Evolutionary conservation across 352 stramenopile genomes (phyloP).

Genomic region (Phytophthora hybrid): DNA sequence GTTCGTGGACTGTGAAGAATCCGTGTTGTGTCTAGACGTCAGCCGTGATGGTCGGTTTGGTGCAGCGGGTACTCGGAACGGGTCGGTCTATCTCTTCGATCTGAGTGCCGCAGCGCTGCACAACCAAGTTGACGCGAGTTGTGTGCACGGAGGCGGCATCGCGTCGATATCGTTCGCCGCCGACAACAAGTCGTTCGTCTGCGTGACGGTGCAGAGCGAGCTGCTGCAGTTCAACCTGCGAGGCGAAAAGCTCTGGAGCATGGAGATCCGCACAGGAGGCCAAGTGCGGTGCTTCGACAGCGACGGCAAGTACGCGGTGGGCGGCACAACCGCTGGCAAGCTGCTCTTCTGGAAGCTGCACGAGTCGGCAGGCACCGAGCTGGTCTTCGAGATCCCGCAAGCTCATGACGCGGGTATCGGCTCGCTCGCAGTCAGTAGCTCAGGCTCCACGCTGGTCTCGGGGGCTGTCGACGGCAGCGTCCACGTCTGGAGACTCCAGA

Average conservation of each 20-base stretch:
- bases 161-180: constrained; percentile 62
- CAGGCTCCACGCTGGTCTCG: constrained; percentile 67
- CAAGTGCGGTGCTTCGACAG: constrained; percentile 78
- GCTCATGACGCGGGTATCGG: constrained; percentile 74
- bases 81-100: constrained; percentile 63
- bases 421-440: constrained; percentile 60
- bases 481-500: constrained; percentile 61
- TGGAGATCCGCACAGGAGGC: constrained; percentile 59
- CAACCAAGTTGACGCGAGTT: constrained; percentile 49
- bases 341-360: constrained; percentile 80
- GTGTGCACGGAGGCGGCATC: constrained; percentile 47
- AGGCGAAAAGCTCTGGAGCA: constrained; percentile 56
- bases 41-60: constrained; percentile 61
- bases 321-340: constrained; percentile 65
- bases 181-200: constrained; percentile 65
- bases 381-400: constrained; percentile 69
- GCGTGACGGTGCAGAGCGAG: constrained; percentile 77
- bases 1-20: constrained; percentile 71
- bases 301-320: constrained; percentile 75
- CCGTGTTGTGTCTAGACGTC: constrained; percentile 72
- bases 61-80: constrained; percentile 66
- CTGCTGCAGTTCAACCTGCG: constrained; percentile 63
- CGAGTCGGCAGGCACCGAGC: constrained; percentile 43
- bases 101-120: constrained; percentile 37
- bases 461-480: constrained; percentile 69